Evolutionary conservation across 192 early-diverging fungal species (phyloP), one percentile per base, ranked within the genome.

Genomic region (Podila verticillata): DNA sequence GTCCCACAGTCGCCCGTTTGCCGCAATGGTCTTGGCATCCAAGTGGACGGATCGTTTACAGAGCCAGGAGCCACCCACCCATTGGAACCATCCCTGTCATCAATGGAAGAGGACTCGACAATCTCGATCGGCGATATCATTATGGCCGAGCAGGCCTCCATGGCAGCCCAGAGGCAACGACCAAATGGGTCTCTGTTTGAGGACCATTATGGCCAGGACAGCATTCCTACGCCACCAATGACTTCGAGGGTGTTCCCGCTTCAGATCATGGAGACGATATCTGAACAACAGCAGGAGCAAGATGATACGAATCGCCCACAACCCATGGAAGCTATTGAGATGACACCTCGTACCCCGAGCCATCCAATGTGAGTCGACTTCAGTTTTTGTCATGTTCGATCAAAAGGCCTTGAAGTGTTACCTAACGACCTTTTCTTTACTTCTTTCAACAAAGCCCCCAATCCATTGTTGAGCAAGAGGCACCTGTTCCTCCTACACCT

Each of bases 31-130:
- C 49, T 80, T 9, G 77, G 77, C 22, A 80, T 80, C 26, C 77
- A 80, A 22, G 69, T 72, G 5, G 51, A 72, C 24, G 61, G 70
- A 7, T 65, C 70, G 20, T 80, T 80, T 36, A 20, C 60, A 3
- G 70, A 80, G 32, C 61, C 61, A 28, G 65, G 65, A 12, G 65
- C 77, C 3, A 80, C 77, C 15, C 77, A 80, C n/a, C 77, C 77
- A 0, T 49, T 80, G 20, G 77, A 80, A 49, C 54, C 30, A 44
- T 61, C 69, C 20, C 22, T 24, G n/a, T 71, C 64, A 8, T 79
- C 70, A 24, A 70, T 58, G 15, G 75, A 79, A 22, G 63, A 67
- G 32, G 62, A 70, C 63, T 66, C 64, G 9, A 49, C 32, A 24
- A 68, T 72, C 32, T 67, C 70, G 12, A 63, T 80, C 13, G 77